A percentile compares a stretch with the other conserved stretches of the same genome.
Conservation (phyloP, 2,329 filamentous ascomycete genomes). For the Ophiosphaerella korrae region DNA sequence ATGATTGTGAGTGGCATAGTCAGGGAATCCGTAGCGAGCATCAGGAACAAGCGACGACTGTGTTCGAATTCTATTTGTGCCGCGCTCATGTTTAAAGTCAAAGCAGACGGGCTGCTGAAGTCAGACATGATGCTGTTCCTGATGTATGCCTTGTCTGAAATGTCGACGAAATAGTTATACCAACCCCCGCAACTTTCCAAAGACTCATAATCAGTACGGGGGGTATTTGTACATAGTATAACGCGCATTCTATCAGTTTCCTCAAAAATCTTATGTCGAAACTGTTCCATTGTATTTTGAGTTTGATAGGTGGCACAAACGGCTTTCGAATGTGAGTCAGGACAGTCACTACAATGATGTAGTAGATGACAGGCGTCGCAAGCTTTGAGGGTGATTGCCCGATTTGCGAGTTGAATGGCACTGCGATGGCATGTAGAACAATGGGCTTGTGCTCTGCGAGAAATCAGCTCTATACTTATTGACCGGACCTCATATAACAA, state of each 20-base stretch:
- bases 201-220: constrained; percentile 6
- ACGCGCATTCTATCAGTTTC: constrained; percentile 20
- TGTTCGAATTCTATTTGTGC: constrained; percentile 16
- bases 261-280: constrained; percentile 23
- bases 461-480: background rate
- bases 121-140: constrained; percentile 14
- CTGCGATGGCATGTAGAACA: constrained; percentile 19
- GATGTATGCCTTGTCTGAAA: constrained; percentile 22
- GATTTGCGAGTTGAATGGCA: constrained; percentile 16
- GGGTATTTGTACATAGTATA: constrained; percentile 18
- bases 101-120: constrained; percentile 10
- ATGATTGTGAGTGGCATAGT: constrained; percentile 26
- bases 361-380: constrained; percentile 18
- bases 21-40: constrained; percentile 20
- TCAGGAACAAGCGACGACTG: constrained; percentile 21
- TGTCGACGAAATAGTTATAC: constrained; percentile 24
- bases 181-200: constrained; percentile 12
- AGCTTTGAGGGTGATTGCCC: constrained; percentile 10
- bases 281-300: constrained; percentile 15
- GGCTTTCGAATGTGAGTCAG: constrained; percentile 8
- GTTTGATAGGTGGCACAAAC: constrained; percentile 14
- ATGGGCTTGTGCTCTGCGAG: constrained; percentile 20
- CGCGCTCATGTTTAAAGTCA: background rate
- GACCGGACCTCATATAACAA: background rate
- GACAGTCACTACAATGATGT: constrained; percentile 17